phyloP scores from a whole-genome alignment of 805 yeast genomes.

The Pichia paraexigua region DNA sequence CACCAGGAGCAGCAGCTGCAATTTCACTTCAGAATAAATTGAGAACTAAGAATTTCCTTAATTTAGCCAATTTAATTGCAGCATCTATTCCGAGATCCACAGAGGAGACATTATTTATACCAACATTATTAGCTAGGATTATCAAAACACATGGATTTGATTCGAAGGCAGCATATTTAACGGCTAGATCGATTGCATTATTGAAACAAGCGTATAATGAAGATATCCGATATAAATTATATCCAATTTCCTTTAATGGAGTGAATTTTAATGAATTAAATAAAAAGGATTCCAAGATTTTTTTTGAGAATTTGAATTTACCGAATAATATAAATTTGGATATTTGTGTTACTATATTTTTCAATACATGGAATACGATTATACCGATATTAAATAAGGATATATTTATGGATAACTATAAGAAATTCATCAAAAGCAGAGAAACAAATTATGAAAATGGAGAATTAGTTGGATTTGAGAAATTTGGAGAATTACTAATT shows the following conservation, averaged over 20 bases:
- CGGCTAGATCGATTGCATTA: conserved; percentile 65
- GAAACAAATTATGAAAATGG: conserved; percentile 37
- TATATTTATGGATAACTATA: conserved; percentile 57
- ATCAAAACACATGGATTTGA: conserved; percentile 66
- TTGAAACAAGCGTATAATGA: conserved; percentile 44
- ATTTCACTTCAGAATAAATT: conserved; percentile 42
- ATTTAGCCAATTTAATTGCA: conserved; percentile 53
- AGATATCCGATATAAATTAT: conserved; percentile 25
- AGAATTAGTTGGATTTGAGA: conserved; percentile 37
- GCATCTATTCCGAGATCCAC: conserved; percentile 70
- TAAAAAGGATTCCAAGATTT: conserved; percentile 35
- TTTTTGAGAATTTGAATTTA: conserved; percentile 36
- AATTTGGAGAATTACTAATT: conserved; percentile 47
- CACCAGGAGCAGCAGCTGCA: conserved; percentile 71
- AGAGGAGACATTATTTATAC: conserved; percentile 69
- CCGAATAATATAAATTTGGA: conserved; percentile 57
- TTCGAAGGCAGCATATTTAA: conserved; percentile 59
- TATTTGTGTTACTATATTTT: conserved; percentile 56
- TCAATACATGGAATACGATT: conserved; percentile 68
- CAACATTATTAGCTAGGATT: conserved; percentile 59
- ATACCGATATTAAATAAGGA: conserved; percentile 65
- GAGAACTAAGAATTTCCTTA: conserved; percentile 36
- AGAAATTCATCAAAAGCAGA: conserved; percentile 36
- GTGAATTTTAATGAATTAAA: conserved; percentile 33
- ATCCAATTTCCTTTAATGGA: conserved; percentile 26